Base-by-base conservation (phyloP, 140 eudicot species). In the Bidens hawaiensis region DNA sequence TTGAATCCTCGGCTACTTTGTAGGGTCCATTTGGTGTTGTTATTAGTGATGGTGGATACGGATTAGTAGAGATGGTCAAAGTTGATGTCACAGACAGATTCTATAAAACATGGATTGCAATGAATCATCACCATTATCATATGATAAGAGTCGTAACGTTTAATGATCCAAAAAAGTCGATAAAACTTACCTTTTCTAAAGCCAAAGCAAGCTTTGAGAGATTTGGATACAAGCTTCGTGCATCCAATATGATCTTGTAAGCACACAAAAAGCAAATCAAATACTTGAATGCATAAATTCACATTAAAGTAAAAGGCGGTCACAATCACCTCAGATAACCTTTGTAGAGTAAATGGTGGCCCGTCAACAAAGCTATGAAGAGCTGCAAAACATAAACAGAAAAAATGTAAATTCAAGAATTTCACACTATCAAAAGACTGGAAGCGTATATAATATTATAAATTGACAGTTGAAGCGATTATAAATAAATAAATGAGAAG, bases 301-400 rank as follows among this genome's bases (percentile, higher is more conserved):
- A 28, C 41, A 55, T 30, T n/a, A 28, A 55, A 28, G 15, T 15
- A 27, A 54, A 16, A 55, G 4, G 5, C 14, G n/a, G 65, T 57
- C 27, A 51, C 18, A 50, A 50, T 80, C 51, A 87, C 98, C 96
- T 91, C 98, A 13, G 89, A 82, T 38, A 91, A 77, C 79, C 96
- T 87, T 71, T 91, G 98, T 68, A 91, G 63, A 41, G 98, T 91
- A 62, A 91, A 91, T 25, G 98, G 98, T 28, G 98, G 98, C 34
- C 98, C 98, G 45, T 87, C 96, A 60, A 61, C 55, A 71, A 91
- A 91, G 80, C 85, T 85, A 40, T 65, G 51, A 68, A 91, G 91
- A 70, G 89, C 98, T 91, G 87, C 78, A 80, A 70, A 64, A 64
- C 60, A 82, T 56, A 50, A 59, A 19, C 26, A 55, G 5, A 21